These are phyloP conservation scores for Arctium minus DNA, from an alignment of 129 eudicot species.

Conservation along the genomic window DNA sequence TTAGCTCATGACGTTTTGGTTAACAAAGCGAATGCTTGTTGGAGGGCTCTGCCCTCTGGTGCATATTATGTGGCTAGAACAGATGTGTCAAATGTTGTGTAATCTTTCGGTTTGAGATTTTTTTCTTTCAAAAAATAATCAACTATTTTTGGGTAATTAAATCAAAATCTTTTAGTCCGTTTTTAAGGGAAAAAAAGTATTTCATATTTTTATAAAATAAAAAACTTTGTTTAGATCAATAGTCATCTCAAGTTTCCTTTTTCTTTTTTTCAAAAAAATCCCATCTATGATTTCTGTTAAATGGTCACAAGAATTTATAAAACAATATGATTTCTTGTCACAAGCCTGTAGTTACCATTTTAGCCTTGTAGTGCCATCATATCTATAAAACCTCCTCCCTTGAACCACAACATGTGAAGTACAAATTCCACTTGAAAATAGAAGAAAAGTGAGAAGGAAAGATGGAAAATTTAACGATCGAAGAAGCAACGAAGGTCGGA, in stretches of 20 bases:
- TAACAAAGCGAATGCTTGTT: too few species aligned
- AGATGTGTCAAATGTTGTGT: too few species aligned
- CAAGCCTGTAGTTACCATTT: background rate
- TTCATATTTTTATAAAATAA: background rate
- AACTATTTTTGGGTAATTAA: background rate
- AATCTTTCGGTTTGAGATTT: too few species aligned
- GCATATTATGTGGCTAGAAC: too few species aligned
- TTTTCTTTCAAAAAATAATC: too few species aligned
- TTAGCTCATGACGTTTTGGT: too few species aligned
- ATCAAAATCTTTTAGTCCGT: background rate
- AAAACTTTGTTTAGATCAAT: background rate
- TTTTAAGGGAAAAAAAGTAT: background rate
- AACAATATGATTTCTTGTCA: background rate
- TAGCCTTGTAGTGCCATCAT: slow-evolving; percentile 9
- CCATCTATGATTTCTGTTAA: background rate
- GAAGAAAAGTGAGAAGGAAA: background rate
- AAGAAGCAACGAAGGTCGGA: slow-evolving; percentile 15
- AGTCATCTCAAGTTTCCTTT: background rate
- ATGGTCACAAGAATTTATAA: background rate
- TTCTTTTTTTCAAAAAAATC: background rate
- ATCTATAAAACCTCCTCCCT: slow-evolving; percentile 16
- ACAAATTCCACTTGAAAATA: background rate
- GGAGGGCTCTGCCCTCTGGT: too few species aligned
- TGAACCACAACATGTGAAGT: background rate
- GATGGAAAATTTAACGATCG: slow-evolving; percentile 22